Base-by-base conservation (phyloP, 768 basidiomycete genomes). In the Suillus cothurnatus region DNA sequence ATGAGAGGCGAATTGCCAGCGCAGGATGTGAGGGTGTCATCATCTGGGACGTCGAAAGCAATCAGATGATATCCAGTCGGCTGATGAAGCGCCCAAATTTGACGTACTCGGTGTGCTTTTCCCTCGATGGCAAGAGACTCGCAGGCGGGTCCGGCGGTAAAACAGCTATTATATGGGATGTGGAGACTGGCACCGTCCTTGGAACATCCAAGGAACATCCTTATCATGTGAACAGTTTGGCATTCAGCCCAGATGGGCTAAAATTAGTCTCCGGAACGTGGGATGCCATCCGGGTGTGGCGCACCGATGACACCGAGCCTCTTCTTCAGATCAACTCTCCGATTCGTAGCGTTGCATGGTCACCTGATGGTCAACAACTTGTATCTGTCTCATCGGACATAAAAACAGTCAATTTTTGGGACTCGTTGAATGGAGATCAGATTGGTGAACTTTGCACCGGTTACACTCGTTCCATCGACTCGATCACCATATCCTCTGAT, bases 151-250 rank as follows among this genome's bases (percentile, higher is more conserved):
- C n/a, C 1, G n/a, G 45, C 4, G 21, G n/a, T 47, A 4, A n/a
- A 4, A 47, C 11, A n/a, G 11, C 9, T 12, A 6, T 47, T n/a
- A n/a, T 47, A 47, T n/a, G 45, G 45, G 21, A 45, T n/a, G 11
- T 11, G 11, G 45, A 47, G 45, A 47, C 45, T n/a, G 45, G 45
- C 11, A 12, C 45, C 5, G n/a, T 12, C 45, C 45, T 47, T 11
- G 21, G 11, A 12, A n/a, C n/a, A 47, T n/a, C 12, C 43, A 45
- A n/a, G 21, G 45, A n/a, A n/a, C 45, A 11, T 45, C 8, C 9
- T 45, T 4, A 11, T n/a, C 0, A 3, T 0, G 21, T 12, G n/a
- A 2, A 3, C n/a, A 12, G 4, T n/a, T 11, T 47, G n/a, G n/a
- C n/a, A n/a, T 47, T 47, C n/a, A 47, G 45, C n/a, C 47, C 23